These are phyloP conservation scores for Solanum aculeatissimum DNA, from an alignment of 305 asterid genomes.

Conservation along the genomic window DNA sequence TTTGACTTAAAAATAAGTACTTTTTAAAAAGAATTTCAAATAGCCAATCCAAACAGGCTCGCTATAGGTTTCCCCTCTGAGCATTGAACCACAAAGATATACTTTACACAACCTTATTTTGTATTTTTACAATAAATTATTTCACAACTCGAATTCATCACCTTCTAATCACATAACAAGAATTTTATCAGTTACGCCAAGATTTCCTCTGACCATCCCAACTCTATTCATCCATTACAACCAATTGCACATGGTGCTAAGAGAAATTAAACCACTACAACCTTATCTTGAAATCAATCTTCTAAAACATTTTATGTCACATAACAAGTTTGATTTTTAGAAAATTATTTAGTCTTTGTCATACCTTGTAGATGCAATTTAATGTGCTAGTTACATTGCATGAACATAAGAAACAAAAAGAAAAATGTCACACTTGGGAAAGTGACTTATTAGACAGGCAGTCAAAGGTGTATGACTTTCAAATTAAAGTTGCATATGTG, in stretches of 20 bases:
- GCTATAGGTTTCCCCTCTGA: not conserved
- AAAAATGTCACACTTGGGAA: not conserved
- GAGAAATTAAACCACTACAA: not conserved
- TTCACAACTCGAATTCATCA: accelerated
- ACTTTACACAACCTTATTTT: not conserved
- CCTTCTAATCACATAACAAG: not conserved
- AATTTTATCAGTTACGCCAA: not conserved
- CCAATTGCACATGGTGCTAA: not conserved
- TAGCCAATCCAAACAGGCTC: too few species aligned
- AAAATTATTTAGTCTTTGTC: not conserved
- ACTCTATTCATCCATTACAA: not conserved
- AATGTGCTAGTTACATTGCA: not conserved
- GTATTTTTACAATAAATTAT: not conserved
- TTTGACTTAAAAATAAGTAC: too few species aligned
- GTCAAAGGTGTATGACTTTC: not conserved
- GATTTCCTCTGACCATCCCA: not conserved
- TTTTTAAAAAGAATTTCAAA: too few species aligned
- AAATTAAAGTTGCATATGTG: not conserved
- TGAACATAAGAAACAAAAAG: not conserved
- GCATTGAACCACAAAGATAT: not conserved
- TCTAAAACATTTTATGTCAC: not conserved
- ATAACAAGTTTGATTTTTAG: not conserved
- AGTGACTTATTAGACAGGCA: not conserved
- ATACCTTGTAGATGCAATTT: not conserved
- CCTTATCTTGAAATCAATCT: not conserved